Evolutionary conservation across 768 basidiomycete genomes (phyloP), one percentile per base, ranked within the genome.

Genomic region (Tricholoma flavovirens): DNA sequence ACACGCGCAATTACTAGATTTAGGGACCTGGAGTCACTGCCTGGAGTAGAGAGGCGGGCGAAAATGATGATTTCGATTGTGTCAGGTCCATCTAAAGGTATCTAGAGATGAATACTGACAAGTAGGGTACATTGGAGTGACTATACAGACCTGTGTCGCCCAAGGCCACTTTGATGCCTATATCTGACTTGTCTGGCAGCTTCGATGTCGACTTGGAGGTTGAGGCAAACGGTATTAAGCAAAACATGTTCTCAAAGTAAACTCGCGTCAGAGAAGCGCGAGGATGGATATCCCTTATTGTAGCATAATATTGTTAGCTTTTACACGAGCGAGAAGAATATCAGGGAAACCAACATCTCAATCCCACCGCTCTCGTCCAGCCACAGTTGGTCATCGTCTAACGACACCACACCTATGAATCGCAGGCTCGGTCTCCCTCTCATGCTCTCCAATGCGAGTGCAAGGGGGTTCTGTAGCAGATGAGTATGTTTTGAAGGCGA

Each of bases 381-480:
- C 71, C 80, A 85, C 0, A 88, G 65, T 11, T 60, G 56, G 15
- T 49, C 52, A 51, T 85, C 80, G 35, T 73, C 66, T 36, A 88
- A 67, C 26, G 71, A 74, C 15, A 80, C 76, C 0, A 75, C 73
- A 2, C 82, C 86, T 49, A 82, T 71, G 56, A 87, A 78, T 33
- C 81, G 75, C 17, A 91, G 69, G 22, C 79, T 78, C 1, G 84
- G 85, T 17, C 87, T 70, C 15, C 87, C 86, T 36, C 88, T 87
- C 87, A 91, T 89, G 67, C 83, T 88, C 69, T 90, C 89, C 51
- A 91, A 66, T 0, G 87, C 83, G 19, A 90, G 69, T 3, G 89
- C 85, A 11, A 90, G 73, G 0, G 84, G 83, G 59, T 86, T 88
- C 58, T 86, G 73, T 19, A 90, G 75, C 12, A 91, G 71, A 15